Conservation (phyloP, 805 yeast species). For the Sugiyamaella lignohabitans region DNA sequence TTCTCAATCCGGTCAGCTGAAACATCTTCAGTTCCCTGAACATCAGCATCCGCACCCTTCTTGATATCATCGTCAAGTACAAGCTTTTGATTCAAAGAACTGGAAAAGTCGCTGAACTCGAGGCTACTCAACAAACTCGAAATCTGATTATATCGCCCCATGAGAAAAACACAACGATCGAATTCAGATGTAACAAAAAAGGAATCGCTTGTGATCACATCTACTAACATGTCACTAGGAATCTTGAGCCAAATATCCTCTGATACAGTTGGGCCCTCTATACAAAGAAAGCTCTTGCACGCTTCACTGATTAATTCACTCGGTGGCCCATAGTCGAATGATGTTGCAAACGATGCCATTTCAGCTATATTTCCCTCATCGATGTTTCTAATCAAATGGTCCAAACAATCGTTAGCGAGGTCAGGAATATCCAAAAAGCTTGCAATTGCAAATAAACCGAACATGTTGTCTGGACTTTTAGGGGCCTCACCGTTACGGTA, state of each 20-base stretch:
- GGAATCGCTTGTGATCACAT: conserved; percentile 43
- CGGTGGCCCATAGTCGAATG: conserved; percentile 42
- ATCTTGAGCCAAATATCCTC: conserved; percentile 25
- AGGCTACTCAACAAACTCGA: background rate
- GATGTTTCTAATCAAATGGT: conserved; percentile 33
- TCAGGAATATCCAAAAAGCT: conserved; percentile 44
- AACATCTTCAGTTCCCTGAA: background rate
- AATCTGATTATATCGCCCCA: conserved; percentile 18
- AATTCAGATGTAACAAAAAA: conserved; percentile 51
- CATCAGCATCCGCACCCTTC: background rate
- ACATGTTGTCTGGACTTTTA: conserved; percentile 34
- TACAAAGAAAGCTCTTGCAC: conserved; percentile 41
- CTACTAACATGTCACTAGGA: conserved; percentile 38
- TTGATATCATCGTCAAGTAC: background rate
- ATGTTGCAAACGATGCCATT: conserved; percentile 38
- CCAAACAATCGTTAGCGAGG: conserved; percentile 41
- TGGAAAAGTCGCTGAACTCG: too few species aligned
- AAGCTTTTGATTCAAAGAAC: too few species aligned
- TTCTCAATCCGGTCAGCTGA: background rate
- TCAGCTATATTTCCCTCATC: conserved; percentile 34
- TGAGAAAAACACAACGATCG: conserved; percentile 47
- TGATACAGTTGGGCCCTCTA: conserved; percentile 43
- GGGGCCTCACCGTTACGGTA: conserved; percentile 39
- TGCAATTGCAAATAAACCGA: conserved; percentile 39
- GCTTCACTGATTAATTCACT: conserved; percentile 39